Base-by-base conservation (phyloP, 2,329 filamentous ascomycete species). In the Phialophora expanda region DNA sequence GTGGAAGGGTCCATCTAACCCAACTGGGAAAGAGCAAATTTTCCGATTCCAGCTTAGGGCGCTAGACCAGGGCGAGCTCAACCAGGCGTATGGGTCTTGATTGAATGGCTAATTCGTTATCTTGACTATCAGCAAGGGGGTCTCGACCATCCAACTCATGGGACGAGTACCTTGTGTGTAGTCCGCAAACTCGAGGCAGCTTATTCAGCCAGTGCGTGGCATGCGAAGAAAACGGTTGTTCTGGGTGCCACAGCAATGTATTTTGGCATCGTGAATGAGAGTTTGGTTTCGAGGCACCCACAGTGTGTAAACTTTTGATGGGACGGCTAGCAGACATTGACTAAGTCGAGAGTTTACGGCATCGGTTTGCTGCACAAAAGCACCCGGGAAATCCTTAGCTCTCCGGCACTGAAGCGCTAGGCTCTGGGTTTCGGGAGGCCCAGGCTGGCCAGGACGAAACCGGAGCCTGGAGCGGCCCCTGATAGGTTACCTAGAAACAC, bases 341-440 rank as follows among this genome's bases (percentile, higher is more conserved):
- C 38, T 44, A 44, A 44, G 17, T n/a, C 1, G 38, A 44, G 38
- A n/a, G 17, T n/a, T 11, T 59, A 59, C 38, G 17, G 14, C 56
- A 50, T 59, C 56, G 56, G 20, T 50, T 59, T 48, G 24, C 26
- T 50, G 56, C 56, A 59, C 30, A 20, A 59, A 50, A 50, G 32
- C 41, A 59, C 56, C 56, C 41, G 56, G 56, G 22, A 50, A 30
- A n/a, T 20, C 28, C 56, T 41, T 46, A 38, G 38, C 24, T 50
- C 24, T 30, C 56, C 14, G 24, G 30, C 56, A 12, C 9, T 28
- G 6, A 8, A 51, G 22, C 56, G 44, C 56, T 59, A 20, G 26
- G 28, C 14, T 32, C 30, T 46, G 8, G 7, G 30, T 32, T 32
- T 59, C 22, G 30, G 22, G 32, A 24, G 30, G 55, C n/a, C n/a